Evolutionary conservation across 2,329 filamentous ascomycete species (phyloP), one percentile per base, ranked within the genome.

Genomic region (Aureobasidium uvarum): DNA sequence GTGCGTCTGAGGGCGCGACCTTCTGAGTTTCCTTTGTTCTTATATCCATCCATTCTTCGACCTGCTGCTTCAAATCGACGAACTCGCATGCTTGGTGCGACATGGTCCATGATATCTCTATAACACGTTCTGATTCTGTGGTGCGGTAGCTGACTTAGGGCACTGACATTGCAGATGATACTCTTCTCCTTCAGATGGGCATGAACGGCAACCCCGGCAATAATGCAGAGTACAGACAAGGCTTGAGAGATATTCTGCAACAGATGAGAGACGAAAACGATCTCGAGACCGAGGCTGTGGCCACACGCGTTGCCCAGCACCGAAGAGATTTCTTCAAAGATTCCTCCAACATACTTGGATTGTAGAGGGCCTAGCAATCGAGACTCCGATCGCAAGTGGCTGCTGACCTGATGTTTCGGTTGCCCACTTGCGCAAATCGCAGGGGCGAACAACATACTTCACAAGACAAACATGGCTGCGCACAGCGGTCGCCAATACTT

Each of bases 261-360:
- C 81, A 84, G 50, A 81, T 88, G 70, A 84, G 86, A 70, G 78
- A 79, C 68, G 82, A 81, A 69, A 85, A 86, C 70, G 80, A 87
- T 65, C 84, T 82, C 73, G 87, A 90, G 72, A 90, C 90, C 73
- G 80, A 86, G 68, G 81, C 81, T 58, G 89, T 91, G 74, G 87
- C 87, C 65, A 79, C 82, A 70, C 84, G 85, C 64, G 90, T 91
- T 71, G 81, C 89, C 73, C 83, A 86, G 69, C 89, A 87, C 75
- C 85, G 88, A 71, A 81, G 85, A 68, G 81, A 81, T 64, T 89
- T 90, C 71, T 79, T 87, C 33, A 84, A 82, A 70, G 88, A 91
- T 76, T 80, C 81, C 68, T 85, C 84, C 71, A 87, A 85, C 77
- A 81, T 63, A 90, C 56, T 78, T 91, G 28, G 48, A 69, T 38